Evolutionary conservation across 1,284 basidiomycete species (phyloP), one percentile per base, ranked within the genome.

Genomic region (Leccinum pachyderme): DNA sequence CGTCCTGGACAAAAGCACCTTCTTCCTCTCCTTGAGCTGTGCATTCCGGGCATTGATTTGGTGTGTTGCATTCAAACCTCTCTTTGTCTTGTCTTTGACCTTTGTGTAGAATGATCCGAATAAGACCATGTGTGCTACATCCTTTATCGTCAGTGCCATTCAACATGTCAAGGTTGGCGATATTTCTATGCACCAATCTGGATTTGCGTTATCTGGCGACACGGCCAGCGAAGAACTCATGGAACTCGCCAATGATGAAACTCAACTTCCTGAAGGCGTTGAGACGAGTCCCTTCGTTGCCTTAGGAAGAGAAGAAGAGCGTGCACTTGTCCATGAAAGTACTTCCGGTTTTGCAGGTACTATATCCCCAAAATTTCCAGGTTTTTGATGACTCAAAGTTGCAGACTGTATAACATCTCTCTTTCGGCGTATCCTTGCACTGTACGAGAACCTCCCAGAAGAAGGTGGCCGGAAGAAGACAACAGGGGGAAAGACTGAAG

Each of bases 371-470:
- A 39, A 54, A 32, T 49, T 28, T 57, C 47, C 9, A 52, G 9
- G 35, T 28, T n/a, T 32, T 22, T 54, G 47, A 45, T 32, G 39
- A 47, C 54, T 66, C 33, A 61, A 39, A 7, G 11, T 43, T 48
- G 31, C 32, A 86, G 91, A 94, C 63, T 98, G 96, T 96, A 87
- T 96, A 4, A 83, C 86, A 0, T 89, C 91, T 43, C 89, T 97
- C 59, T 87, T 98, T 63, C 83, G 90, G 7, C 83, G 93, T 7
- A 87, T 98, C 33, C 78, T 99, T 48, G 83, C 90, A 0, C 75
- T 99, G 5, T 96, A 92, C 65, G 92, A 95, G 73, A 93, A 96
- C 65, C 78, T 99, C 6, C 96, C 97, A 0, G 95, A 99, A 67
- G 95, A 95, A 72, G 92, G 93, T 12, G 91, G 90, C 11, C 82